Base-by-base conservation (phyloP, 805 yeast genomes). In the Grigorovia transvaalensis region DNA sequence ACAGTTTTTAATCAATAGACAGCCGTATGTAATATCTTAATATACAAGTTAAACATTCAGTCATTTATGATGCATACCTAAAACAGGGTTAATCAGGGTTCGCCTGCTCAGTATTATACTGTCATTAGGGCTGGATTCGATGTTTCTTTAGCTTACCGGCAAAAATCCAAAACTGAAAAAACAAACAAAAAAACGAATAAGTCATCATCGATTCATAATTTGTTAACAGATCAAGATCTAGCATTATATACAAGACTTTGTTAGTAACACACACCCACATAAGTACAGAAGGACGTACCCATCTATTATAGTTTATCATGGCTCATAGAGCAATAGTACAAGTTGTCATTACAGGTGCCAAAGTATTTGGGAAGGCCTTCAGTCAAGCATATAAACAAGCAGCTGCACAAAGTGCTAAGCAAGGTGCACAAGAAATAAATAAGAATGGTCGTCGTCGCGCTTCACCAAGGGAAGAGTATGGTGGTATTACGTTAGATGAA, bases 321-420 rank as follows among this genome's bases (percentile, higher is more conserved):
- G 98, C 99, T 56, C 96, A 93, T 69, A 81, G 97, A 74, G 77
- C 95, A 53, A 65, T 91, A 51, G 88, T 87, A 57, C 91, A 87
- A 69, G 96, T 93, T 57, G 77, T 89, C 48, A 79, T 90, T 63
- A 90, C 98, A 9, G 98, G 98, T 52, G 95, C 97, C 4, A 84
- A 88, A 59, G 98, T 91, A 33, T 89, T 93, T 65, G 97, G 98
- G 52, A 80, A 87, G 60, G 99, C 99, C 0, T 93, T 93, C 67
- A 77, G 88, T n/a, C 96, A 89, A 67, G 98, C 99, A 0, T 93
- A 91, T 75, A 85, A 84, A 63, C 98, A 93, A 71, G 95, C 96
- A 1, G 96, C 98, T 17, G 87, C 91, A 50, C 90, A 90, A 51
- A 82, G 95, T n/a, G 88, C 91, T 1, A 78, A 87, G 30, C 80